Conservation (phyloP, 805 yeast genomes). For the Geotrichum ghanense region DNA sequence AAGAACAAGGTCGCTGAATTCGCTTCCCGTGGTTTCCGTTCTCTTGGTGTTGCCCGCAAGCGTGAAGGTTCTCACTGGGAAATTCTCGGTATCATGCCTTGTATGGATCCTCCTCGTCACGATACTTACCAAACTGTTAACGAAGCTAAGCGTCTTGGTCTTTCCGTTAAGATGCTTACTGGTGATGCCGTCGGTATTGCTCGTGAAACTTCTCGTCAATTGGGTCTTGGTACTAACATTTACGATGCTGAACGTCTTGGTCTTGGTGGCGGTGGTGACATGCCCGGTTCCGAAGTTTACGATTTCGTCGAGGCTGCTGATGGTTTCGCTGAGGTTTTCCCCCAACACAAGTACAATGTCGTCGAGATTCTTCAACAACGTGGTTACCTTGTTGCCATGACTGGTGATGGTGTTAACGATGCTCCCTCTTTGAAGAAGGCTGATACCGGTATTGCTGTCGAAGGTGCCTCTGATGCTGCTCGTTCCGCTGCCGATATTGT, state of each 20-base stretch:
- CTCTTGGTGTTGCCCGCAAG: slow-evolving; percentile 97
- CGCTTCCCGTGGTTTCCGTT: slow-evolving; percentile 97
- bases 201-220: slow-evolving; percentile 95
- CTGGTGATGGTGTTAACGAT: slow-evolving; percentile 63
- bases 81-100: slow-evolving; percentile 95
- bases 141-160: slow-evolving; percentile 86
- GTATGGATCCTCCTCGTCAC: slow-evolving; percentile 98
- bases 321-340: slow-evolving; percentile 77
- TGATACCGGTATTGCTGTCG: slow-evolving; percentile 83
- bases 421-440: slow-evolving; percentile 59
- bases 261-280: slow-evolving; percentile 62
- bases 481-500: slow-evolving; percentile 35
- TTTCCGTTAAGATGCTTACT: slow-evolving; percentile 94
- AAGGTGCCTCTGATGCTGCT: slow-evolving; percentile 36
- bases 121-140: slow-evolving; percentile 90
- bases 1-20: slow-evolving; percentile 96
- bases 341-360: slow-evolving; percentile 56
- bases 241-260: slow-evolving; percentile 96
- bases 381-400: slow-evolving; percentile 59
- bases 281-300: slow-evolving; percentile 55
- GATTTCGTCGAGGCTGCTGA: slow-evolving; percentile 78
- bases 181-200: slow-evolving; percentile 99
- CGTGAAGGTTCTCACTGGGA: slow-evolving; percentile 98
- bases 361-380: slow-evolving; percentile 54
- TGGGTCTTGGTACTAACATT: slow-evolving; percentile 92